Conservation (phyloP, 2,329 filamentous ascomycete species). For the Shiraia bambusicola region DNA sequence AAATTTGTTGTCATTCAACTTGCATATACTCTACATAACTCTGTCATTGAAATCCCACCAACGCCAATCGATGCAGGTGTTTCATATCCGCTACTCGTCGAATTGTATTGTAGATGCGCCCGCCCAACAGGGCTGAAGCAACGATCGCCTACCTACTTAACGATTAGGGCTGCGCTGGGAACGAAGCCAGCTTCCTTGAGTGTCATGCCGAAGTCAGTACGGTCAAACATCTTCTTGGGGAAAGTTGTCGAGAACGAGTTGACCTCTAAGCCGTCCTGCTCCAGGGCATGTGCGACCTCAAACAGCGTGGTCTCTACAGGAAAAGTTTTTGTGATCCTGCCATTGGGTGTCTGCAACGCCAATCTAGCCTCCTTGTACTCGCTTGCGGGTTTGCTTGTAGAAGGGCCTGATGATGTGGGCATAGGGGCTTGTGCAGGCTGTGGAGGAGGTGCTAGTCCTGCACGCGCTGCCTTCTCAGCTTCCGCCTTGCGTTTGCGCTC, state of each 20-base stretch:
- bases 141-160: slow-evolving; percentile 45
- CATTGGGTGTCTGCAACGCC: slow-evolving; percentile 72
- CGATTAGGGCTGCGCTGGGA: slow-evolving; percentile 85
- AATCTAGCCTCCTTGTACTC: slow-evolving; percentile 80
- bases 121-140: neutral
- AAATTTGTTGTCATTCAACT: neutral
- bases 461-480: slow-evolving; percentile 79
- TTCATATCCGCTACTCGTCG: slow-evolving; percentile 1
- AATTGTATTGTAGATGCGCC: neutral
- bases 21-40: neutral
- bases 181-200: slow-evolving; percentile 89
- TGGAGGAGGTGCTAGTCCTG: slow-evolving; percentile 63
- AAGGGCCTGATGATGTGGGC: slow-evolving; percentile 51
- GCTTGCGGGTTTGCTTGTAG: slow-evolving; percentile 63
- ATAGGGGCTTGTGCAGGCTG: slow-evolving; percentile 51
- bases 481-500: slow-evolving; percentile 84
- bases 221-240: slow-evolving; percentile 75
- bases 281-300: slow-evolving; percentile 78
- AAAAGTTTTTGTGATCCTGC: slow-evolving; percentile 83
- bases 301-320: slow-evolving; percentile 89
- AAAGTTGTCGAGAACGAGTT: slow-evolving; percentile 83
- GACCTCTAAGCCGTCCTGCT: slow-evolving; percentile 70
- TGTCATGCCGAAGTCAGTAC: slow-evolving; percentile 79
- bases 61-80: slow-evolving; percentile 18
- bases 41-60: neutral